Evolutionary conservation across 1,284 basidiomycete species (phyloP), one percentile per base, ranked within the genome.

Genomic region (Volvariella volvacea): DNA sequence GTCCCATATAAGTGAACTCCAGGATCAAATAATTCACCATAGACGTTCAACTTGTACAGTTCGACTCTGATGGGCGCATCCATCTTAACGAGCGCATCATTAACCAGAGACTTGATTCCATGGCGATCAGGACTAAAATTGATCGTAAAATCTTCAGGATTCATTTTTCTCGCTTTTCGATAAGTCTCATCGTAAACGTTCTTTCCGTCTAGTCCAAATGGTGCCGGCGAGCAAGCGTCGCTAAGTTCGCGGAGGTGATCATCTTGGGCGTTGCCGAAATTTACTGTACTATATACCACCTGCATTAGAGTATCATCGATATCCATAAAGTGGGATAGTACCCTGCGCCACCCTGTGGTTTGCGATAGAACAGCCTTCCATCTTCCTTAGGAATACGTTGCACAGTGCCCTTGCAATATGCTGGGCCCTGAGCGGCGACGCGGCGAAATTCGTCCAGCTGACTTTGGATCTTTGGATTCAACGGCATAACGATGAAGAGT

Each of bases 91-190:
- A 8, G 62, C 44, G 7, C 64, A 49, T 22, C 42, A 44, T 6
- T 48, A 40, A 2, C 48, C 48, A 14, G 64, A 42, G 2, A 44
- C 25, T 59, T 25, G 10, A 66, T 28, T 4, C 60, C 54, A 4
- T 44, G n/a, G 4, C 31, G 22, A 7, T 46, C 44, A 4, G 63
- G 48, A 41, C 61, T 51, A 22, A 70, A 52, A 1, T 52, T 57
- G 0, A 58, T 52, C 4, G 59, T 17, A 43, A 64, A 66, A 4
- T 51, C 44, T 1, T 31, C 2, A 1, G 42, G 31, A 38, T 65
- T 61, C 47, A 68, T 47, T 44, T 64, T 67, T 16, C 61, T 51
- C 0, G 62, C 64, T 48, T 61, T 63, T 17, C 63, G 49, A 33
- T 67, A 67, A 1, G 54, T 47, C 39, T 63, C 62, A 32, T 65